phyloP scores from a whole-genome alignment of 2,329 filamentous ascomycete genomes.

The Plectosphaerella sp. region DNA sequence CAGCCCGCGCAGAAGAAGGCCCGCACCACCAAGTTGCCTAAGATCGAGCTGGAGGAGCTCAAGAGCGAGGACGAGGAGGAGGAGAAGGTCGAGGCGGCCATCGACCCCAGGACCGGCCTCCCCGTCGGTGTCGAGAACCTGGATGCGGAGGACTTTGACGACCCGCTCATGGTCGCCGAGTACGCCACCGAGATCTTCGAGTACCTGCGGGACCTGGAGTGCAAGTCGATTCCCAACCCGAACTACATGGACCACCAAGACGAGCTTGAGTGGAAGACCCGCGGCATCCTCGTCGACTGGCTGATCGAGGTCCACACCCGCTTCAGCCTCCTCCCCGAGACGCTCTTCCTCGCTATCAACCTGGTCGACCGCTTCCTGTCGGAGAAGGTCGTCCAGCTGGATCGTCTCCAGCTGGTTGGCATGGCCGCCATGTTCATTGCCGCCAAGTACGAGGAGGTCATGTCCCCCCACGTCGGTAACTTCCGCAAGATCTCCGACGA shows the following conservation, averaged over 20 bases:
- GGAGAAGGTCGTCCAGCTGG: conserved; percentile 89
- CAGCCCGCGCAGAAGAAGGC: conserved; percentile 67
- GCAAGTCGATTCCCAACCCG: conserved; percentile 74
- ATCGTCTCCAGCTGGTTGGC: conserved; percentile 92
- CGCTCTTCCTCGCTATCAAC: conserved; percentile 94
- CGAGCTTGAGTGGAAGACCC: conserved; percentile 97
- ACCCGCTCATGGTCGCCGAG: conserved; percentile 96
- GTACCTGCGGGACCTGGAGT: conserved; percentile 84
- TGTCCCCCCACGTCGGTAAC: conserved; percentile 94
- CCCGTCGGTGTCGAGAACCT: conserved; percentile 54
- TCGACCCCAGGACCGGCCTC: conserved; percentile 11
- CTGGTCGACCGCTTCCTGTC: conserved; percentile 98
- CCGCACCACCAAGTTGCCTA: conserved; percentile 26
- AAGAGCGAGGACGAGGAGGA: conserved; percentile 45
- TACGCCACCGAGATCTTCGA: conserved; percentile 98
- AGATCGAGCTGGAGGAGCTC: conserved; percentile 10
- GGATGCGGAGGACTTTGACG: conserved; percentile 83
- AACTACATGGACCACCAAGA: conserved; percentile 94
- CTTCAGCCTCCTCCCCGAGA: conserved; percentile 93
- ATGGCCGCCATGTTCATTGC: conserved; percentile 99
- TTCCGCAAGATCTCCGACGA: conserved; percentile 97
- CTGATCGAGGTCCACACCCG: conserved; percentile 96
- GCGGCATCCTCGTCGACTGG: conserved; percentile 96
- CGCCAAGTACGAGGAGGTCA: conserved; percentile 97
- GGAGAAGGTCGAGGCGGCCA: conserved; percentile 25